Base-by-base conservation (phyloP, 2,329 filamentous ascomycete species). In the Pseudogymnoascus sp. region DNA sequence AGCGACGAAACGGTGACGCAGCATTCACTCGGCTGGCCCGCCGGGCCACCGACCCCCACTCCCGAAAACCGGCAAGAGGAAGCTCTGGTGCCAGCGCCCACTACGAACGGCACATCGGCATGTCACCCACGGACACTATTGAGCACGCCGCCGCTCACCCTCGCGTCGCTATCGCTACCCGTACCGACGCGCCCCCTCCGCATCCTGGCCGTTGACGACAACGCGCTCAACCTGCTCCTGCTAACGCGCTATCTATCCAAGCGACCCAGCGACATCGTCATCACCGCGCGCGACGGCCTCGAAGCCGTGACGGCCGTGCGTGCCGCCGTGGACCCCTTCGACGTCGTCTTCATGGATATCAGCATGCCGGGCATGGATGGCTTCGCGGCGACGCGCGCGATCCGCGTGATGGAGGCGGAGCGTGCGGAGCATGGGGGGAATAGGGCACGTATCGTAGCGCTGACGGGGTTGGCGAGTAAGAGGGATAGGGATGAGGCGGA, bases 361-460 rank as follows among this genome's bases (percentile, higher is more conserved):
- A 78, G 78, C 61, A 84, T 84, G 82, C 82, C 82, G 0, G 74
- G 82, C 8, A 80, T 84, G 74, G 77, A 84, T 65, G 79, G 79
- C 0, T 70, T 81, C n/a, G 77, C 78, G 59, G 75, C 79, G 0
- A 83, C 81, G 28, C 73, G 75, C 2, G 71, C 73, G 40, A 83
- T 84, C 23, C 75, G 81, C 4, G 74, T 75, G 5, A 73, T 78
- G 18, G 81, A 83, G 67, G 67, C 70, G 5, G 74, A 74, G 0
- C 59, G 59, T 5, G 16, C 21, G 10, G 36, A 37, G 38, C n/a
- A 46, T 34, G 53, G 37, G 7, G 25, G 14, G 21, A 37, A 14
- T 11, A 37, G 37, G 18, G 7, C 50, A 6, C 36, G 31, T 31
- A 78, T 84, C 42, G 78, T 83, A 42, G 82, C 81, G 0, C 69